phyloP scores from a whole-genome alignment of 148 eudicot genomes.

The Vaccinium vitisidaea region DNA sequence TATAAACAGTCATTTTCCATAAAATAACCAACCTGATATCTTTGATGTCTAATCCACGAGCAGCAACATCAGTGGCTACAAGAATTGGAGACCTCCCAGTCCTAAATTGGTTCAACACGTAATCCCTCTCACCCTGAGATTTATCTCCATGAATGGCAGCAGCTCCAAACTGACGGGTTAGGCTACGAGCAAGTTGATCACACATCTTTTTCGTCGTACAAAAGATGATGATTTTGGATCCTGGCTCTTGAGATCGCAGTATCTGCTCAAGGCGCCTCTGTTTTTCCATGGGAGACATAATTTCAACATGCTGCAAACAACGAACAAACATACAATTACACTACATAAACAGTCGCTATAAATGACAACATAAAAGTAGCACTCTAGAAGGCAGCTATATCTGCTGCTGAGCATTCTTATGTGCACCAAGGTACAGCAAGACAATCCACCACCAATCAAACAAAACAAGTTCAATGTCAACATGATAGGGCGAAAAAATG shows the following conservation, averaged over 20 bases:
- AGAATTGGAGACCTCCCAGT: slow-evolving; percentile 80
- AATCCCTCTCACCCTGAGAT: slow-evolving; percentile 80
- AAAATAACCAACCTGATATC: slow-evolving; percentile 68
- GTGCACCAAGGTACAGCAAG: neutral
- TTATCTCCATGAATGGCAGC: slow-evolving; percentile 96
- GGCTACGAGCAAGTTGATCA: slow-evolving; percentile 74
- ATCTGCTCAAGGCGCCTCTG: slow-evolving; percentile 80
- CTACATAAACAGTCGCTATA: neutral
- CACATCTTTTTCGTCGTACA: slow-evolving; percentile 99
- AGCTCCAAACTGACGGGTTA: slow-evolving; percentile 72
- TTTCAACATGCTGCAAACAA: slow-evolving; percentile 61
- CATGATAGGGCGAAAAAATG: neutral
- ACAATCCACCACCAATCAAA: neutral
- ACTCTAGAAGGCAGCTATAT: neutral
- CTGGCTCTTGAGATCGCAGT: slow-evolving; percentile 81
- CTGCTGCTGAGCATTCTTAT: neutral
- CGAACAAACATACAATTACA: slow-evolving; percentile 6
- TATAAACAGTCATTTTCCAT: neutral
- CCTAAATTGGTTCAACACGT: slow-evolving; percentile 73
- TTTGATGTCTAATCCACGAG: slow-evolving; percentile 89
- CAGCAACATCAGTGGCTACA: slow-evolving; percentile 98
- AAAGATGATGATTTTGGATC: slow-evolving; percentile 79
- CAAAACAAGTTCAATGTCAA: neutral
- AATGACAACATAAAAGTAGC: neutral
- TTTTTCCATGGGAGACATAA: slow-evolving; percentile 66